A percentile compares a stretch with the other conserved stretches of the same genome.
Evolutionary conservation across 805 yeast genomes (phyloP).

Genomic region (Candida fluviatilis): DNA sequence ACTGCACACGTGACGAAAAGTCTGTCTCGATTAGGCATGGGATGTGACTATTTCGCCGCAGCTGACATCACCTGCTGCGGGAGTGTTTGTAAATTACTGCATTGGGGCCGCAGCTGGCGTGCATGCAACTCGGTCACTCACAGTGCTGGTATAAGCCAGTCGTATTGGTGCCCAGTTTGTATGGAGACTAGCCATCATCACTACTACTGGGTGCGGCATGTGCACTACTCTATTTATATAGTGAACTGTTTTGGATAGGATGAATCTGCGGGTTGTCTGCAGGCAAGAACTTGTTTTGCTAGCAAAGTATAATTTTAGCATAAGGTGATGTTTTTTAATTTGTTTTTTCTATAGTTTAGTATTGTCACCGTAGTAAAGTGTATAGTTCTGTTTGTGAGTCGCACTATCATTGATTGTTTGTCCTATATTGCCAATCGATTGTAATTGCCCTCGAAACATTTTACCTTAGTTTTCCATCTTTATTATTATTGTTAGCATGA

Average conservation of each 20-base stretch:
- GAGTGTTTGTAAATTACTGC: neutral
- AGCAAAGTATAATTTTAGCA: neutral
- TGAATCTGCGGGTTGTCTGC: neutral
- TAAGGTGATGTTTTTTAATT: neutral
- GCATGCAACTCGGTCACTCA: neutral
- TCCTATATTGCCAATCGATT: no score
- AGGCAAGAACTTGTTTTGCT: neutral
- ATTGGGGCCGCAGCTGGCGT: neutral
- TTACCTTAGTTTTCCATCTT: no score
- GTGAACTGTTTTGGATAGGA: neutral
- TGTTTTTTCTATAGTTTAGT: no score
- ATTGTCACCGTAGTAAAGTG: no score
- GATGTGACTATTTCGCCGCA: neutral
- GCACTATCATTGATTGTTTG: no score
- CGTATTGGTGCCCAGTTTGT: no score
- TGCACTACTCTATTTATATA: neutral
- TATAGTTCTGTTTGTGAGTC: no score
- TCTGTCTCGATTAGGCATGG: neutral
- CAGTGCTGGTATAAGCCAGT: no score
- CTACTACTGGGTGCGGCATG: no score
- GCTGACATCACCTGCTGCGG: neutral
- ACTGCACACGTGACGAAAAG: neutral
- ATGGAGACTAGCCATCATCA: no score
- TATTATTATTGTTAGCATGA: conserved; percentile 18
- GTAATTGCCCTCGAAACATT: no score